Evolutionary conservation across 169 alveolate genomes (phyloP).

Genomic region (Perkinsus olseni): DNA sequence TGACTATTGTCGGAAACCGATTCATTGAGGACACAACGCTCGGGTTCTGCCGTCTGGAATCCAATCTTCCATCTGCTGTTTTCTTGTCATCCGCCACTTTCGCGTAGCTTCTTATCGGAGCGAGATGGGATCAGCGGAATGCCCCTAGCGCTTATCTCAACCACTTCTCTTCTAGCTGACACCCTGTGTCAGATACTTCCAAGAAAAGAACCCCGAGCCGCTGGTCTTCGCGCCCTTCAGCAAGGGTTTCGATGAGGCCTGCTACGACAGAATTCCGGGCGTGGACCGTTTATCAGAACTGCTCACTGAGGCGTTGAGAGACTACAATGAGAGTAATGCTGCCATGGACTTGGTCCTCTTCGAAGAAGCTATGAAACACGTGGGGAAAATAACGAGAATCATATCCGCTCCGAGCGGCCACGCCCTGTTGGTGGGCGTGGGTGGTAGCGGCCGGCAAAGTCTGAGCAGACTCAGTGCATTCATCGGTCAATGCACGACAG

Average conservation of each 20-base stretch:
- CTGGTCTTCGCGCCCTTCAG: conserved; percentile 76
- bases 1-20: no score
- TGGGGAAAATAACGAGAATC: conserved; percentile 73
- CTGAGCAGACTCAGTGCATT: conserved; percentile 80
- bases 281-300: conserved; percentile 60
- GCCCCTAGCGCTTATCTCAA: no score
- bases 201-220: conserved; percentile 76
- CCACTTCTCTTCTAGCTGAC: no score
- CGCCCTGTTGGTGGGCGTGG: conserved; percentile 91
- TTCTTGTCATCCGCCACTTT: no score
- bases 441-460: conserved; percentile 92
- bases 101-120: no score
- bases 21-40: no score
- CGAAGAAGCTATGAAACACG: conserved; percentile 93
- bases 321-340: conserved; percentile 83
- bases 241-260: conserved; percentile 58
- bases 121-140: no score
- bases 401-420: conserved; percentile 82
- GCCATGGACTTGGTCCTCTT: conserved; percentile 87
- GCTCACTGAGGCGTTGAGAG: conserved; percentile 75
- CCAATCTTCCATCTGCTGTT: no score
- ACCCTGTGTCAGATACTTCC: conserved; percentile 20
- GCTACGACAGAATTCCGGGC: conserved; percentile 77
- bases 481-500: conserved; percentile 69
- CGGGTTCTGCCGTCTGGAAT: no score